Evolutionary conservation across 73 alveolate species (phyloP).

Genomic region (Paramecium caudatum): DNA sequence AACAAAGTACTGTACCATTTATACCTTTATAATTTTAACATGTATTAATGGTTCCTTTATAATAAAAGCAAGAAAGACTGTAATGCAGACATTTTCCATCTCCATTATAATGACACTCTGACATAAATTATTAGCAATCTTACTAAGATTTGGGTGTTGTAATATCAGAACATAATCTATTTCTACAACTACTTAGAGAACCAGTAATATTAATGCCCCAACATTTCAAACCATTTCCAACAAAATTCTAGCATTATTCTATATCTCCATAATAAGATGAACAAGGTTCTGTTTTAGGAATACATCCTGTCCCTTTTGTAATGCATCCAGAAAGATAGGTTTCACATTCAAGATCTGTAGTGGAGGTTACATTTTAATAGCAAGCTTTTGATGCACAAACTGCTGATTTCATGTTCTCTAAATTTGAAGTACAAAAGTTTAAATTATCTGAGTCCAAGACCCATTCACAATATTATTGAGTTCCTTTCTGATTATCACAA

Average conservation of each 20-base stretch:
- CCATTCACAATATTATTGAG: neutral
- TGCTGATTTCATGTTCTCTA: neutral
- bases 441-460: neutral
- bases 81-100: neutral
- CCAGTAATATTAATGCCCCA: neutral
- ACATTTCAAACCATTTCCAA: neutral
- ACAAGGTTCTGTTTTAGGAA: neutral
- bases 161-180: neutral
- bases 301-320: neutral
- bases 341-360: constrained; percentile 21
- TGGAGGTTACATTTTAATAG: neutral
- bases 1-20: neutral
- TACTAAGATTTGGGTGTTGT: neutral
- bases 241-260: neutral
- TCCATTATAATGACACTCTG: neutral
- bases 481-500: neutral
- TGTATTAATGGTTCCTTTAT: constrained; percentile 3
- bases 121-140: neutral
- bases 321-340: neutral
- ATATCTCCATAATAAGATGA: neutral
- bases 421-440: neutral
- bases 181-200: neutral
- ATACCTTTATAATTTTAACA: constrained; percentile 1
- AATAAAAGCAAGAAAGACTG: neutral
- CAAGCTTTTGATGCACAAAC: neutral